These are phyloP conservation scores for Closterium sp. DNA, from an alignment of 139 green algal genomes.

Conservation along the genomic window DNA sequence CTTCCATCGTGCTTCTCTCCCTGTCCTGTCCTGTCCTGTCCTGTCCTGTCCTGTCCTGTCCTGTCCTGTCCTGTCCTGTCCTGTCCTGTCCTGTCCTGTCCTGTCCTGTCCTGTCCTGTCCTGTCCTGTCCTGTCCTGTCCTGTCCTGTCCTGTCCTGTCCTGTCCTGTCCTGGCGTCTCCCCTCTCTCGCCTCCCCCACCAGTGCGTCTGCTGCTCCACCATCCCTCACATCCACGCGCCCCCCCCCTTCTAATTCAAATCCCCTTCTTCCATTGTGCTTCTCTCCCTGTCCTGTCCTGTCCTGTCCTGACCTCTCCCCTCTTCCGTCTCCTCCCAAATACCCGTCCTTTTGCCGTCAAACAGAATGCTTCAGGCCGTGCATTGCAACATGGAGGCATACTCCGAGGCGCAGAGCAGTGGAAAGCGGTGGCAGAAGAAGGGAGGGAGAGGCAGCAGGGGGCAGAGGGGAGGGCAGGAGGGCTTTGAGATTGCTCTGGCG, in stretches of 20 bases:
- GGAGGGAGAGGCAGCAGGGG: not conserved
- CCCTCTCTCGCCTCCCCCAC: not conserved
- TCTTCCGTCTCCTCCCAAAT: not conserved
- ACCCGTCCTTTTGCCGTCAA: not conserved
- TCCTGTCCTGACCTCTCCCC: not conserved
- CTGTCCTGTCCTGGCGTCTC: constrained; percentile 1
- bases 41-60: constrained; percentile 15
- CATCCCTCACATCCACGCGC: not conserved
- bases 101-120: constrained; percentile 9
- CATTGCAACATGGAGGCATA: not conserved
- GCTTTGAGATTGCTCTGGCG: not conserved
- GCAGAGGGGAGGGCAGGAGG: not conserved
- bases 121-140: constrained; percentile 10
- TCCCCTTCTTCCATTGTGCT: not conserved
- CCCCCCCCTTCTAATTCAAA: not conserved
- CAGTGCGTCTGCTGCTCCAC: not conserved
- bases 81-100: constrained; percentile 13
- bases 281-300: not conserved
- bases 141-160: constrained; percentile 13
- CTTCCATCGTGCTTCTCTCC: not conserved
- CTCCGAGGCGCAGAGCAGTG: not conserved
- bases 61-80: constrained; percentile 11
- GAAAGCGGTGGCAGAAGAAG: not conserved
- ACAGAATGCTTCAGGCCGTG: not conserved
- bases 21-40: not conserved